A percentile compares a stretch with the other conserved stretches of the same genome.
Conservation (phyloP, 2,329 filamentous ascomycete species). For the Emergomyces pasteurianus region DNA sequence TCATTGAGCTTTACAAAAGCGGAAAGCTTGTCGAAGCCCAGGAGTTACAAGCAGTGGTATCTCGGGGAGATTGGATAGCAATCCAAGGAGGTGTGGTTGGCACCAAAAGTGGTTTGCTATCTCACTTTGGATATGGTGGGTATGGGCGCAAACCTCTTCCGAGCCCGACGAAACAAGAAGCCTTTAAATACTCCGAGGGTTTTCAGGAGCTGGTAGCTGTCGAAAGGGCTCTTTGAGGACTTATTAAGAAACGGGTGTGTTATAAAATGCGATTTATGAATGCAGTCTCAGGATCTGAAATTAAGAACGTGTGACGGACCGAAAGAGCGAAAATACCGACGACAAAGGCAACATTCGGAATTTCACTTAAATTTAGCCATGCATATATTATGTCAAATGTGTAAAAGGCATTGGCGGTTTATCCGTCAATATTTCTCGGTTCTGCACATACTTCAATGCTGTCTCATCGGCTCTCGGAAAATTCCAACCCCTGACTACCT, state of each 20-base stretch:
- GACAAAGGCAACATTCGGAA: not conserved
- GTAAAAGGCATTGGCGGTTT: not conserved
- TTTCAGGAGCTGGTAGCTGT: conserved; percentile 46
- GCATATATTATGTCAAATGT: no score
- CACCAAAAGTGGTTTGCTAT: conserved; percentile 53
- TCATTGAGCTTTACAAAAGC: conserved; percentile 48
- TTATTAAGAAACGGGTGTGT: not conserved
- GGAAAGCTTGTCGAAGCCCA: conserved; percentile 50
- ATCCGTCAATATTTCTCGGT: not conserved
- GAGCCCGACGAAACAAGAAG: conserved; percentile 57
- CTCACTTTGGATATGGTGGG: conserved; percentile 54
- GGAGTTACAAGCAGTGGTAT: conserved; percentile 53
- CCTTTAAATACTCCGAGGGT: conserved; percentile 93
- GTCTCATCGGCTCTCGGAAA: not conserved
- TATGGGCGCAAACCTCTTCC: conserved; percentile 44
- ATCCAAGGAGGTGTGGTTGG: conserved; percentile 58
- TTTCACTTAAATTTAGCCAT: not conserved
- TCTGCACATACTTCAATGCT: no score
- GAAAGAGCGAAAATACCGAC: no score
- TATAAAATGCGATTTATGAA: not conserved
- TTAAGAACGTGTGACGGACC: no score
- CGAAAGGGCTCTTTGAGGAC: conserved; percentile 6
- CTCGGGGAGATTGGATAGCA: conserved; percentile 56
- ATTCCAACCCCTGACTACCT: not conserved
- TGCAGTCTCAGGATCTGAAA: not conserved